Percentiles rank a stretch among this genome's conserved stretches.
These are phyloP conservation scores for Polytrichum commune DNA, from an alignment of 225 moss, liverwort and hornwort species.

Conservation along the genomic window DNA sequence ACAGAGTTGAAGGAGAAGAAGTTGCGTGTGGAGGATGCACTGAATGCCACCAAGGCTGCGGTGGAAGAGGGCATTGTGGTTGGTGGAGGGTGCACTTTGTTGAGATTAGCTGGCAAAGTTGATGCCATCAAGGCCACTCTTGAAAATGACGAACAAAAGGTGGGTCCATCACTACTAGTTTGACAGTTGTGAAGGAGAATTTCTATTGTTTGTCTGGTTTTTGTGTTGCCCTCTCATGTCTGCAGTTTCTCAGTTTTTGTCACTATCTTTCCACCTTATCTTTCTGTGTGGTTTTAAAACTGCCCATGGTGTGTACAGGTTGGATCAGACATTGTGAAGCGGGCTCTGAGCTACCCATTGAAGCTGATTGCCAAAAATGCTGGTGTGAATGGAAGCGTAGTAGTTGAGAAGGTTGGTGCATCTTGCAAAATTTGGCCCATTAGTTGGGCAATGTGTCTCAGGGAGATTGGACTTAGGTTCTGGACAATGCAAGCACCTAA, in stretches of 20 bases:
- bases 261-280: background rate
- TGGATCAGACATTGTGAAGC: conserved; percentile 91
- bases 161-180: conserved; percentile 6
- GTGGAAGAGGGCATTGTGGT: conserved; percentile 98
- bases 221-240: no score
- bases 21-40: conserved; percentile 90
- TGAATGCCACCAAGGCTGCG: conserved; percentile 94
- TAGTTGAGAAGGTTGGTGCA: conserved; percentile 83
- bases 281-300: background rate
- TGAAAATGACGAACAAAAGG: conserved; percentile 95
- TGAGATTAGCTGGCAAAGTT: conserved; percentile 85
- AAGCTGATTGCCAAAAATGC: conserved; percentile 98
- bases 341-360: conserved; percentile 82
- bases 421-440: no score
- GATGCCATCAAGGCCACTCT: conserved; percentile 81
- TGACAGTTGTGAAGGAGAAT: no score
- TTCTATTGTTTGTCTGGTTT: no score
- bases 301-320: conserved; percentile 39
- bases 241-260: background rate
- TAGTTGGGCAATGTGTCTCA: no score
- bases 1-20: conserved; percentile 98
- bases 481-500: no score
- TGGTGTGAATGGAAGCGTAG: conserved; percentile 95
- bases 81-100: conserved; percentile 86
- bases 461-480: no score